A percentile compares a stretch with the other conserved stretches of the same genome.
Conservation (phyloP, 129 eudicot genomes). For the Chrysanthemum makinoi region DNA sequence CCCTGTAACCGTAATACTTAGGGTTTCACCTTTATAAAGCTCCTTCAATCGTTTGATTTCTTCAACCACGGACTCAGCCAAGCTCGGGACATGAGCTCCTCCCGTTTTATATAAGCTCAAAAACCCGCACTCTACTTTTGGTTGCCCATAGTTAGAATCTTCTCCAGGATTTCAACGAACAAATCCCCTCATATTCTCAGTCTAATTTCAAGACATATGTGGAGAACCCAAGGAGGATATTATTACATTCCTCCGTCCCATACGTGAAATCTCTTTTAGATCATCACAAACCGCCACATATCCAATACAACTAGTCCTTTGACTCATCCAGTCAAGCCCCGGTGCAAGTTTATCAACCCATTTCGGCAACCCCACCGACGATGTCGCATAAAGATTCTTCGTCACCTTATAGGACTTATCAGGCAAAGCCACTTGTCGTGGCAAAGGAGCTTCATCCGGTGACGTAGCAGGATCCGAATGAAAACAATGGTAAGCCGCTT, state of each 20-base stretch:
- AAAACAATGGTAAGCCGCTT: slow-evolving; percentile 87
- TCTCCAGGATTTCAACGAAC: slow-evolving; percentile 46
- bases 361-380: slow-evolving; percentile 73
- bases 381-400: slow-evolving; percentile 75
- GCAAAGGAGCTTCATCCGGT: slow-evolving; percentile 31
- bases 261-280: slow-evolving; percentile 69
- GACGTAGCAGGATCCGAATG: slow-evolving; percentile 76
- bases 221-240: slow-evolving; percentile 93
- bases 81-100: slow-evolving; percentile 60
- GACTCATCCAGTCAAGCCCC: slow-evolving; percentile 96
- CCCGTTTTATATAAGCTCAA: slow-evolving; percentile 50
- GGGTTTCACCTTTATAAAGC: slow-evolving; percentile 65
- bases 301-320: slow-evolving; percentile 81
- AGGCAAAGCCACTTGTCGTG: slow-evolving; percentile 65
- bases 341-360: slow-evolving; percentile 96
- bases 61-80: slow-evolving; percentile 58
- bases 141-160: slow-evolving; percentile 25
- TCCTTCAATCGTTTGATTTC: slow-evolving; percentile 55
- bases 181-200: slow-evolving; percentile 64
- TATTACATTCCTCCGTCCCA: slow-evolving; percentile 90
- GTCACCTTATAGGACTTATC: slow-evolving; percentile 80
- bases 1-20: slow-evolving; percentile 84
- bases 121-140: slow-evolving; percentile 89
- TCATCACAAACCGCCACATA: slow-evolving; percentile 96
- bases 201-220: slow-evolving; percentile 98